Evolutionary conservation across 345 rosid genomes (phyloP), one percentile per base, ranked within the genome.

Genomic region (Gossypium bickii): DNA sequence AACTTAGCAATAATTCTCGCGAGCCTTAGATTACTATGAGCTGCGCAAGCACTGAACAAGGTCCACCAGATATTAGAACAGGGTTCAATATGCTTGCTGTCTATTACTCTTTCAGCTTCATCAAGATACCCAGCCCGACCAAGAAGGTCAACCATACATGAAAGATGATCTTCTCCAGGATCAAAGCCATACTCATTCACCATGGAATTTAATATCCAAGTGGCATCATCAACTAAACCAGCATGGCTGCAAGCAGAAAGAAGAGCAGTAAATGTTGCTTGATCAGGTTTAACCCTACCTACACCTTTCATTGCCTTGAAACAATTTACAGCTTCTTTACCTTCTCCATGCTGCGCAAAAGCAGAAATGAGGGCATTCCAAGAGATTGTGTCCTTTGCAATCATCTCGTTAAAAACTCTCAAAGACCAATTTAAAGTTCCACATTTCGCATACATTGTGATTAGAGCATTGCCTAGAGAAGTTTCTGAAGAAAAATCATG

Each of bases 211-310:
- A 90, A 87, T 59, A 88, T 79, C 64, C 80, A 80, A 48, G 81
- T 73, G 56, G 92, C 94, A 49, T 89, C 87, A 57, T 80, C 72
- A 22, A 93, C 86, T 72, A 93, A 68, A 74, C 93, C 94, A 8
- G 88, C 78, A 80, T 84, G 98, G 81, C 94, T 88, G 70, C 97
- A 93, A 67, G 91, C 97, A 34, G 98, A 91, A 52, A 93, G 87
- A 78, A 84, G 74, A 12, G 88, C 82, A 16, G 89, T 72, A 65
- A 93, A 86, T 53, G 94, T 89, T 71, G 94, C 89, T 9, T 80
- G 78, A 82, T 93, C 93, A 1, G 92, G 89, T 51, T 76, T 60
- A 4, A 87, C 78, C 15, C 55, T 63, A 13, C 71, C 72, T 34
- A 79, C 84, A 13, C 82, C 75, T 74, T 66, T 83, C 94, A 93